phyloP scores from a whole-genome alignment of 129 eudicot genomes.

The Dittrichia graveolens region DNA sequence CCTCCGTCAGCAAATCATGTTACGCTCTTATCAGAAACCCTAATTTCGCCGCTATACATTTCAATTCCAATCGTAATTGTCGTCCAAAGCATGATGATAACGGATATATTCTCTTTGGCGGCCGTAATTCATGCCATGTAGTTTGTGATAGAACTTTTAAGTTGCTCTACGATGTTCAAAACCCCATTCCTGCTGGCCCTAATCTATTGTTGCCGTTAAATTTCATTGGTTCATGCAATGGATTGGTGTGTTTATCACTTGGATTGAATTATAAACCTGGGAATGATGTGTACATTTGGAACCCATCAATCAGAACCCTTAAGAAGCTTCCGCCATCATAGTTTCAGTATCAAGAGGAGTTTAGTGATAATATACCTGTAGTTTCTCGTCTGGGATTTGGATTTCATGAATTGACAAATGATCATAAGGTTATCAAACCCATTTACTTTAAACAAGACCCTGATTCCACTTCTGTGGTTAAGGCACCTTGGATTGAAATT shows the following conservation, averaged over 20 bases:
- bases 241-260: constrained; percentile 30
- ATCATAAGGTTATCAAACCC: constrained; percentile 21
- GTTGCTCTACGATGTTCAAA: constrained; percentile 1
- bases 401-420: constrained; percentile 20
- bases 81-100: neutral
- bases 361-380: constrained; percentile 2
- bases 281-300: constrained; percentile 26
- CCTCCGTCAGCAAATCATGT: constrained; percentile 35
- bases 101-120: constrained; percentile 21
- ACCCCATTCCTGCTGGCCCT: constrained; percentile 12
- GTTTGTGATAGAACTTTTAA: constrained; percentile 11
- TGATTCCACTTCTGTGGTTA: neutral
- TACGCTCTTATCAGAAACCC: constrained; percentile 36
- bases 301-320: constrained; percentile 11
- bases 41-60: constrained; percentile 37
- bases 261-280: constrained; percentile 22
- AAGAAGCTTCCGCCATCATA: constrained; percentile 26
- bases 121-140: constrained; percentile 27
- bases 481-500: constrained; percentile 25
- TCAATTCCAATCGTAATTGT: constrained; percentile 11
- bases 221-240: constrained; percentile 25
- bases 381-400: constrained; percentile 23
- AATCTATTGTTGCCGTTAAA: constrained; percentile 4
- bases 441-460: constrained; percentile 9
- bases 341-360: constrained; percentile 18